Base-by-base conservation (phyloP, 768 basidiomycete species). In the Rhodotorula toruloides region DNA sequence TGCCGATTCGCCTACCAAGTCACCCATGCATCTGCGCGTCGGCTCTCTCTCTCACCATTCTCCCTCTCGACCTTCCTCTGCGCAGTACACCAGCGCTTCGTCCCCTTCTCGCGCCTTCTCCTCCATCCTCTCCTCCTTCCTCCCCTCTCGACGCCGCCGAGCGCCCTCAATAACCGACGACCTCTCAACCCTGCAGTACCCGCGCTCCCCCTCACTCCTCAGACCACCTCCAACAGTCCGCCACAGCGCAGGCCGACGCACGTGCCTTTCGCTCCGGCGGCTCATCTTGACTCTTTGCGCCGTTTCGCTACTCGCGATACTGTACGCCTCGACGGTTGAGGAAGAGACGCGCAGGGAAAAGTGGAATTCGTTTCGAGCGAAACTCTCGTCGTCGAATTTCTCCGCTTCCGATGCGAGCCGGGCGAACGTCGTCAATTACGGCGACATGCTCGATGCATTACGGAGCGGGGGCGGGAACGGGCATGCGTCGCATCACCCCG, bases 161-260 rank as follows among this genome's bases (percentile, higher is more conserved):
- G 55, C 9, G 43, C 47, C 5, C 44, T 54, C 6, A 54, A 63
- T 29, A 12, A 29, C 0, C 19, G 22, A 22, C 17, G 36, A 27
- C 19, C 54, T 27, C 40, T 44, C 31, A 54, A n/a, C n/a, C n/a
- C n/a, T n/a, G n/a, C 47, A 29, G 17, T 58, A 53, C 34, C 63
- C 63, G 2, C 50, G n/a, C 17, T 58, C 55, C 0, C 63, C 63
- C 34, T 64, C 63, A 2, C 63, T 64, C 55, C 16, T 58, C n/a
- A 48, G 63, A 27, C 29, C 63, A 14, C 63, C 57, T n/a, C 63
- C 63, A 2, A n/a, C 63, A 17, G 43, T 40, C 5, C 44, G 62
- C 6, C 62, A 63, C 34, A 12, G 37, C 0, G 11, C 32, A 22
- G 36, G 36, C 39, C 19, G 48, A n/a, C 40, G 44, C 31, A 54